Evolutionary conservation across 1,284 basidiomycete species (phyloP).

Genomic region (Papiliotrema nemorosa): DNA sequence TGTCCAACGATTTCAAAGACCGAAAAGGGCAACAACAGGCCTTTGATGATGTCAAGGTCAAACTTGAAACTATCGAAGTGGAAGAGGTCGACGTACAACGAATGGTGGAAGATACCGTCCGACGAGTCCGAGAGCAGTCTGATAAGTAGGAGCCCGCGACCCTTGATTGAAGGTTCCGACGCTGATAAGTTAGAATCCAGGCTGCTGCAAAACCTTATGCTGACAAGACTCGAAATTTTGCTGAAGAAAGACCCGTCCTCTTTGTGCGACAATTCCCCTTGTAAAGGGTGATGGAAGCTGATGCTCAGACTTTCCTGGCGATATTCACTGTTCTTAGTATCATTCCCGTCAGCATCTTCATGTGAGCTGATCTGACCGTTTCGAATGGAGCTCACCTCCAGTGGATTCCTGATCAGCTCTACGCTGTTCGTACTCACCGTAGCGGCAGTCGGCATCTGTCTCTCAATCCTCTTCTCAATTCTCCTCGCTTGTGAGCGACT

Average conservation of each 20-base stretch:
- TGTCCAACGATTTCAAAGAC: too few relatives aligned
- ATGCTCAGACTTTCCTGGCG: constrained; percentile 34
- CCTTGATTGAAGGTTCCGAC: neutral
- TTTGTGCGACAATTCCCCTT: constrained; percentile 25
- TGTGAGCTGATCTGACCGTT: constrained; percentile 15
- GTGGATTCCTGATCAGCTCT: constrained; percentile 24
- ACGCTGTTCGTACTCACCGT: constrained; percentile 20
- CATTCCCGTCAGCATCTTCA: constrained; percentile 29
- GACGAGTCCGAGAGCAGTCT: constrained; percentile 28
- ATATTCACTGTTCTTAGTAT: constrained; percentile 32
- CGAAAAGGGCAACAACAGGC: too few relatives aligned
- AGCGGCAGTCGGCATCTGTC: constrained; percentile 19
- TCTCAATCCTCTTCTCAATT: constrained; percentile 22
- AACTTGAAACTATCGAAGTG: neutral
- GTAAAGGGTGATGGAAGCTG: neutral
- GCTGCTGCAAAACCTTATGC: constrained; percentile 31
- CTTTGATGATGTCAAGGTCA: constrained; percentile 5
- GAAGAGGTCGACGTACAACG: constrained; percentile 13
- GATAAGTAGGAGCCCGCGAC: constrained; percentile 22
- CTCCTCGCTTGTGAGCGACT: constrained; percentile 20
- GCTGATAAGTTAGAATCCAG: constrained; percentile 24
- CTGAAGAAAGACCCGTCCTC: constrained; percentile 33
- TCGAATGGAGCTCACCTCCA: constrained; percentile 7
- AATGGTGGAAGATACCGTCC: constrained; percentile 25
- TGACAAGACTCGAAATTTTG: constrained; percentile 26